Percentiles rank a stretch among this genome's conserved stretches.
phyloP scores from a whole-genome alignment of 441 rosid species.

The Gossypium schwendimanii region DNA sequence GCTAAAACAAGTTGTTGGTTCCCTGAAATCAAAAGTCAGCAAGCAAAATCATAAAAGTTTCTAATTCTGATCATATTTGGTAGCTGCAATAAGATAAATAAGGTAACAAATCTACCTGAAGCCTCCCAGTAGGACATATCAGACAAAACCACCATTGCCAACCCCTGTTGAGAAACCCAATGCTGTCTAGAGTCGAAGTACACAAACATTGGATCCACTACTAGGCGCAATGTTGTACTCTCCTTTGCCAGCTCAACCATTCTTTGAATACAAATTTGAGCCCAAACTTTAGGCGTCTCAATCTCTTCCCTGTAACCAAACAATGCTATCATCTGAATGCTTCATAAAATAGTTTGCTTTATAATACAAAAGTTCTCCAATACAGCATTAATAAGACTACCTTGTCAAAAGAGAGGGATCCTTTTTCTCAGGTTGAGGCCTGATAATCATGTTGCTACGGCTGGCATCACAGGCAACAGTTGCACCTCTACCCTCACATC shows the following conservation, averaged over 20 bases:
- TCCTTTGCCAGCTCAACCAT: constrained; percentile 89
- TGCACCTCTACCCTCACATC: constrained; percentile 76
- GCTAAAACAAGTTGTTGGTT: constrained; percentile 75
- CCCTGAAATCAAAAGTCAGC: constrained; percentile 43
- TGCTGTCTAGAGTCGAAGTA: constrained; percentile 74
- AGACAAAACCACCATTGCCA: constrained; percentile 72
- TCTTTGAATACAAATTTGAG: constrained; percentile 87
- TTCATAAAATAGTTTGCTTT: not conserved
- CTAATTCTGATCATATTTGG: not conserved
- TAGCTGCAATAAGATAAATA: not conserved
- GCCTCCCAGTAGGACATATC: constrained; percentile 75
- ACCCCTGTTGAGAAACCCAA: constrained; percentile 73
- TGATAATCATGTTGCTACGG: constrained; percentile 44
- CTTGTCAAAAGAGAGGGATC: constrained; percentile 79
- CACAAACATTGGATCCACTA: constrained; percentile 76
- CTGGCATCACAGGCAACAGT: constrained; percentile 37
- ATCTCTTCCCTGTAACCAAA: constrained; percentile 62
- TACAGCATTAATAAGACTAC: constrained; percentile 24
- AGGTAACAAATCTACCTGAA: constrained; percentile 43
- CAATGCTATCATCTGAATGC: not conserved
- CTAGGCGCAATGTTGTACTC: constrained; percentile 68
- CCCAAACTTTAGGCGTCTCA: constrained; percentile 85
- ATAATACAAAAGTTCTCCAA: not conserved
- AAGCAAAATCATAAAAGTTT: not conserved
- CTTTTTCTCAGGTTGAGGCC: constrained; percentile 61